Evolutionary conservation across 257 asterid species (phyloP).

Genomic region (Jacaranda mimosifolia): DNA sequence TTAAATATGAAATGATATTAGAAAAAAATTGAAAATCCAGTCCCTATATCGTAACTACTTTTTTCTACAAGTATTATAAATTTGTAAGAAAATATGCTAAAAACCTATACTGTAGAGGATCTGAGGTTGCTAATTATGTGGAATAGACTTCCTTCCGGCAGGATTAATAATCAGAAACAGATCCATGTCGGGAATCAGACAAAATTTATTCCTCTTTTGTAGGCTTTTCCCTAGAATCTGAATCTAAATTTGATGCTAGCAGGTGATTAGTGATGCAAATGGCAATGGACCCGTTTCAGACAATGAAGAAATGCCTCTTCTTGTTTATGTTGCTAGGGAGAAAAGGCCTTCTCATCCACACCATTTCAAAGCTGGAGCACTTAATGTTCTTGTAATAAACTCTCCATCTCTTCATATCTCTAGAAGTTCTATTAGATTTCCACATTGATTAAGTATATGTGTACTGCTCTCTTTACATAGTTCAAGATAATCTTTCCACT

Average conservation of each 20-base stretch:
- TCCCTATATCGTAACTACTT: too few species aligned
- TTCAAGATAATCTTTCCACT: too few species aligned
- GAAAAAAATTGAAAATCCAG: too few species aligned
- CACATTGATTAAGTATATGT: too few species aligned
- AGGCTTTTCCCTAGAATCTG: background rate
- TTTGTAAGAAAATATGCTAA: too few species aligned
- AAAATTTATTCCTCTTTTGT: background rate
- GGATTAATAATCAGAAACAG: background rate
- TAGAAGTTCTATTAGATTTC: too few species aligned
- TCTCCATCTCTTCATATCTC: background rate
- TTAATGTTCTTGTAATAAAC: constrained; percentile 63
- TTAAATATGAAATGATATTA: too few species aligned
- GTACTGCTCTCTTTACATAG: too few species aligned
- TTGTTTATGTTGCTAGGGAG: constrained; percentile 76
- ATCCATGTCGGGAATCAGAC: background rate
- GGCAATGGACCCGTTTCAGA: background rate
- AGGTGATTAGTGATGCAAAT: constrained; percentile 54
- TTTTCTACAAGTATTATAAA: too few species aligned
- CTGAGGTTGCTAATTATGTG: too few species aligned
- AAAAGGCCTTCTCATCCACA: constrained; percentile 69
- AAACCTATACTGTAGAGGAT: too few species aligned
- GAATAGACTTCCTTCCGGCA: background rate
- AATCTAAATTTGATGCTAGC: background rate
- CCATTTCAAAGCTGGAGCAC: constrained; percentile 87
- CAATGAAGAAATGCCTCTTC: constrained; percentile 47